A percentile compares a stretch with the other conserved stretches of the same genome.
Conservation (phyloP, 1,284 basidiomycete genomes). For the Moesziomyces aphidis region DNA sequence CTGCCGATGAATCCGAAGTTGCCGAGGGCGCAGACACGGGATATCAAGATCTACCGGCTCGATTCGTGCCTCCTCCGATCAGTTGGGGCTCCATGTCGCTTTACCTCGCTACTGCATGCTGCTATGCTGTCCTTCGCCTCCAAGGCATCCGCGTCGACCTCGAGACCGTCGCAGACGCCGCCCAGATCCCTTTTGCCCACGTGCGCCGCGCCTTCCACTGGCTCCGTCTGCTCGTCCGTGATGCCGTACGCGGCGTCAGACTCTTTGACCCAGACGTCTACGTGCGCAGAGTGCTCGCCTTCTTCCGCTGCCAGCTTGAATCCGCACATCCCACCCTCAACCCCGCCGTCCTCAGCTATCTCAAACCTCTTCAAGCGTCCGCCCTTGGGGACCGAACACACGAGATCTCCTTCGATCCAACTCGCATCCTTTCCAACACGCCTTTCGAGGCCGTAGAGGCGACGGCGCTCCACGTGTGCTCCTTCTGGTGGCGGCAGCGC, state of each 20-base stretch:
- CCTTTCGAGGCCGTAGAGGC: slow-evolving; percentile 28
- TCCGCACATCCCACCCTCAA: slow-evolving; percentile 1
- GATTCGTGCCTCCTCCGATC: slow-evolving; percentile 11
- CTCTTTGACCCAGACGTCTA: slow-evolving; percentile 28
- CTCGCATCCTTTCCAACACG: slow-evolving; percentile 4
- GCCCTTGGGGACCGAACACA: not conserved
- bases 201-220: slow-evolving; percentile 15
- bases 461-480: slow-evolving; percentile 36
- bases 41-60: slow-evolving; percentile 1
- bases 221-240: slow-evolving; percentile 22
- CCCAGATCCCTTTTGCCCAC: slow-evolving; percentile 10
- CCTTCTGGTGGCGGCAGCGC: slow-evolving; percentile 36
- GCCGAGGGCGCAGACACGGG: not conserved
- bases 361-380: slow-evolving; percentile 7
- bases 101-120: slow-evolving; percentile 37
- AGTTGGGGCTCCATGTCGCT: slow-evolving; percentile 29
- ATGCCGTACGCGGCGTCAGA: slow-evolving; percentile 15
- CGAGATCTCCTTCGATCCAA: not conserved
- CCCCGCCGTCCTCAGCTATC: slow-evolving; percentile 10
- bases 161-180: slow-evolving; percentile 18
- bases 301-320: slow-evolving; percentile 14
- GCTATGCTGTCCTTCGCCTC: slow-evolving; percentile 35
- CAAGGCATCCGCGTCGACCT: slow-evolving; percentile 29
- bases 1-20: not conserved
- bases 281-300: slow-evolving; percentile 23